These are phyloP conservation scores for Glycine soja DNA, from an alignment of 306 rosid species.

Conservation along the genomic window DNA sequence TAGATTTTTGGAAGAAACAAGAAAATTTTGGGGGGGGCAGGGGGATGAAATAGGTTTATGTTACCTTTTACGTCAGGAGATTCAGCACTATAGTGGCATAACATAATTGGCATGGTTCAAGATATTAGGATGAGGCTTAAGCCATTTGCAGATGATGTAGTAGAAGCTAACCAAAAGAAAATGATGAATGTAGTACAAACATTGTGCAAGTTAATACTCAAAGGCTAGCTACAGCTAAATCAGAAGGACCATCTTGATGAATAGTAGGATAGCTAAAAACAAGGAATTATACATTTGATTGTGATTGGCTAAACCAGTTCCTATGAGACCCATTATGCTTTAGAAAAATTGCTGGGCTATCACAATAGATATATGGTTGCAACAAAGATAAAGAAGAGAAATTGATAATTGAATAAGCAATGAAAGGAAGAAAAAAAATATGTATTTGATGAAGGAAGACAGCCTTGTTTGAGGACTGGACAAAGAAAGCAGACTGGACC, in stretches of 20 bases:
- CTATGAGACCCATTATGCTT: slow-evolving; percentile 14
- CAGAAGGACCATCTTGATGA: neutral
- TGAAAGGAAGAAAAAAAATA: neutral
- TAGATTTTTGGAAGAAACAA: neutral
- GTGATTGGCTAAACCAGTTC: neutral
- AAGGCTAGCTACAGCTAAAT: neutral
- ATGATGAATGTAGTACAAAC: neutral
- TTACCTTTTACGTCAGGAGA: too few relatives aligned
- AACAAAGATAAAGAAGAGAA: neutral
- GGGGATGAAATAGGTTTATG: too few relatives aligned
- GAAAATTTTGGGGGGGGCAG: too few relatives aligned
- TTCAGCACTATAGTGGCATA: too few relatives aligned
- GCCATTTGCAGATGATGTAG: too few relatives aligned
- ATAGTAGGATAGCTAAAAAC: neutral
- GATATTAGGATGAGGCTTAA: too few relatives aligned
- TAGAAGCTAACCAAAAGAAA: too few relatives aligned
- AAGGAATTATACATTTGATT: neutral
- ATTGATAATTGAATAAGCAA: too few relatives aligned
- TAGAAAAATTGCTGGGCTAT: neutral
- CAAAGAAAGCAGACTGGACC: neutral
- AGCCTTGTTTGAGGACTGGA: slow-evolving; percentile 15
- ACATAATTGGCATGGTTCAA: too few relatives aligned
- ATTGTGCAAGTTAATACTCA: neutral
- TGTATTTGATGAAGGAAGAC: slow-evolving; percentile 6
- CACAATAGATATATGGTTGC: neutral